A percentile compares a stretch with the other conserved stretches of the same genome.
Conservation (phyloP, 768 basidiomycete species). For the Termitomyces sp. region DNA sequence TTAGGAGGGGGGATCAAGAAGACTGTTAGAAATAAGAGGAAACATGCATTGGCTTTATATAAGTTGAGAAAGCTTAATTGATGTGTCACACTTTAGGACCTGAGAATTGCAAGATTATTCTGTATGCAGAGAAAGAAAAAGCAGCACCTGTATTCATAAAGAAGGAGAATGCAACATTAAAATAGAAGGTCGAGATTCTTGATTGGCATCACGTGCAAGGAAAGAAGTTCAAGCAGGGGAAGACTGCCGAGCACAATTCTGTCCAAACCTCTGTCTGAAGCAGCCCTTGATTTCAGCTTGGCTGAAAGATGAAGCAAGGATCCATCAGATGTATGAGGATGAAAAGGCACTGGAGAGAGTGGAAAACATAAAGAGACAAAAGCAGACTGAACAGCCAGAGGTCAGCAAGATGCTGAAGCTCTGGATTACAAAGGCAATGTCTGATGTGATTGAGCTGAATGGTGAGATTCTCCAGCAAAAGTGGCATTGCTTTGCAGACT, state of each 20-base stretch:
- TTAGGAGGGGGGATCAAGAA: no score
- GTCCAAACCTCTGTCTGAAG: constrained; percentile 8
- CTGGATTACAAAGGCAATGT: constrained; percentile 21
- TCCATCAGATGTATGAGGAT: neutral
- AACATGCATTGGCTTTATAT: no score
- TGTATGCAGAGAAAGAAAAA: no score
- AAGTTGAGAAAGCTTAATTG: no score
- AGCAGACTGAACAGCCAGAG: constrained; percentile 9
- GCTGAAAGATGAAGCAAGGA: constrained; percentile 1
- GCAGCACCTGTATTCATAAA: no score
- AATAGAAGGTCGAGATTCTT: no score
- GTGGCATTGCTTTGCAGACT: constrained; percentile 32
- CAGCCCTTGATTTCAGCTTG: constrained; percentile 5
- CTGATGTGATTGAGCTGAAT: constrained; percentile 25
- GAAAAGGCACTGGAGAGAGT: neutral
- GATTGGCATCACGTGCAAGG: no score
- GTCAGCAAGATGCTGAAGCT: constrained; percentile 11
- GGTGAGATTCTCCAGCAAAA: constrained; percentile 32
- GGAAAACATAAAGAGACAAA: neutral
- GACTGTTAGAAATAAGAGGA: no score
- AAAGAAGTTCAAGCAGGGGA: neutral
- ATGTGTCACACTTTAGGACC: no score
- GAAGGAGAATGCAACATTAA: no score
- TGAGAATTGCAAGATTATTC: no score
- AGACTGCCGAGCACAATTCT: neutral